phyloP scores from a whole-genome alignment of 169 alveolate species.

The Plasmodium vivax region DNA sequence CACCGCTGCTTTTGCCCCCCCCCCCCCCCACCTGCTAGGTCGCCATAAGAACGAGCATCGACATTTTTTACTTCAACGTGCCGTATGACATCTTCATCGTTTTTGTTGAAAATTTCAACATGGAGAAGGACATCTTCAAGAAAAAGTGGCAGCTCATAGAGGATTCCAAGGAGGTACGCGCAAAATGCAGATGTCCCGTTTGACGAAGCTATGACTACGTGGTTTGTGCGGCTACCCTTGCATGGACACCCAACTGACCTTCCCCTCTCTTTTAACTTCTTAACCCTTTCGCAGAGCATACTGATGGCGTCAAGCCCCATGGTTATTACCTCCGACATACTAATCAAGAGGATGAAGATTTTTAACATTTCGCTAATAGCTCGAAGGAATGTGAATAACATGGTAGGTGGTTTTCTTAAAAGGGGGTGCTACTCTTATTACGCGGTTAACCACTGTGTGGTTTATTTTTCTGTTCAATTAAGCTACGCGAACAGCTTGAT shows the following conservation, averaged over 20 bases:
- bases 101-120: constrained; percentile 65
- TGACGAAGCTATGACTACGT: background rate
- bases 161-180: constrained; percentile 78
- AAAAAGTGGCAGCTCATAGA: constrained; percentile 80
- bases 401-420: background rate
- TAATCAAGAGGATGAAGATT: constrained; percentile 71
- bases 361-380: constrained; percentile 58
- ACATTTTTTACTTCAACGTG: constrained; percentile 77
- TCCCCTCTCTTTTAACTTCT: background rate
- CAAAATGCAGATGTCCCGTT: background rate
- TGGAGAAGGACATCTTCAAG: constrained; percentile 77
- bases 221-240: background rate
- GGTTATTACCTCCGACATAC: constrained; percentile 73
- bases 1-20: background rate
- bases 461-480: background rate
- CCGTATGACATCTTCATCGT: constrained; percentile 79
- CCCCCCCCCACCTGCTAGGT: constrained; percentile 38
- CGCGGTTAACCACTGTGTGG: background rate
- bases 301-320: constrained; percentile 73
- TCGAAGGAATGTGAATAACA: constrained; percentile 28
- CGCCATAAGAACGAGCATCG: constrained; percentile 80
- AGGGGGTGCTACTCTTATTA: background rate
- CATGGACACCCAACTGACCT: background rate
- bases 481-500: background rate
- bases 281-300: constrained; percentile 17